Percentiles rank a stretch among this genome's conserved stretches.
These are phyloP conservation scores for Globisporangium rhizosaccharum DNA, from an alignment of 352 stramenopile species.

Conservation along the genomic window DNA sequence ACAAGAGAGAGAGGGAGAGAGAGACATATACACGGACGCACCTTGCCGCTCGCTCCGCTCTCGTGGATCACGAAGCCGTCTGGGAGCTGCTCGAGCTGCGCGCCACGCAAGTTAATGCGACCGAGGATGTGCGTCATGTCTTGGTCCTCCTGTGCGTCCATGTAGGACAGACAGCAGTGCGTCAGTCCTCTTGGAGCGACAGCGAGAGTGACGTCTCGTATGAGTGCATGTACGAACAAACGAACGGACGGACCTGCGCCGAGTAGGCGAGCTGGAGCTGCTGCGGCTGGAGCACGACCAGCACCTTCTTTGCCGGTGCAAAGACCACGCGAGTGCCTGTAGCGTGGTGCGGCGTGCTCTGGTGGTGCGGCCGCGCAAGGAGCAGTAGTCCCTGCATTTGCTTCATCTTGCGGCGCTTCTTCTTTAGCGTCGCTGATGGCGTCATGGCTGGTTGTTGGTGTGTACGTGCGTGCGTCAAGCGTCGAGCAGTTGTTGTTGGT, in stretches of 20 bases:
- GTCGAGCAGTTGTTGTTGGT: too few relatives aligned
- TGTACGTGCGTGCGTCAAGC: too few relatives aligned
- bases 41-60: slow-evolving; percentile 30
- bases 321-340: slow-evolving; percentile 9
- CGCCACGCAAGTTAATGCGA: slow-evolving; percentile 45
- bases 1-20: background rate
- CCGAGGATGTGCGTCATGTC: slow-evolving; percentile 60
- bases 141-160: slow-evolving; percentile 42
- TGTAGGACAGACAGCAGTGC: background rate
- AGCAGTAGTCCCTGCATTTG: slow-evolving; percentile 75
- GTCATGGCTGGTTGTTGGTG: slow-evolving; percentile 19
- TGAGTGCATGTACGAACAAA: background rate
- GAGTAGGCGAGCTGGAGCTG: slow-evolving; percentile 65
- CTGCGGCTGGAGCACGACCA: slow-evolving; percentile 64
- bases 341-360: background rate
- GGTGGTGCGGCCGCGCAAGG: slow-evolving; percentile 35
- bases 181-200: too few relatives aligned
- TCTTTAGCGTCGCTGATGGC: slow-evolving; percentile 26
- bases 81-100: slow-evolving; percentile 66
- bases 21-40: slow-evolving; percentile 4
- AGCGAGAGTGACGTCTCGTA: background rate
- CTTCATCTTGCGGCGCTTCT: slow-evolving; percentile 64
- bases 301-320: slow-evolving; percentile 28
- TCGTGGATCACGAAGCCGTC: slow-evolving; percentile 77
- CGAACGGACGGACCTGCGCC: slow-evolving; percentile 24